Conservation (phyloP, 176 grass and related monocot genomes). For the Zoysia pacifica region DNA sequence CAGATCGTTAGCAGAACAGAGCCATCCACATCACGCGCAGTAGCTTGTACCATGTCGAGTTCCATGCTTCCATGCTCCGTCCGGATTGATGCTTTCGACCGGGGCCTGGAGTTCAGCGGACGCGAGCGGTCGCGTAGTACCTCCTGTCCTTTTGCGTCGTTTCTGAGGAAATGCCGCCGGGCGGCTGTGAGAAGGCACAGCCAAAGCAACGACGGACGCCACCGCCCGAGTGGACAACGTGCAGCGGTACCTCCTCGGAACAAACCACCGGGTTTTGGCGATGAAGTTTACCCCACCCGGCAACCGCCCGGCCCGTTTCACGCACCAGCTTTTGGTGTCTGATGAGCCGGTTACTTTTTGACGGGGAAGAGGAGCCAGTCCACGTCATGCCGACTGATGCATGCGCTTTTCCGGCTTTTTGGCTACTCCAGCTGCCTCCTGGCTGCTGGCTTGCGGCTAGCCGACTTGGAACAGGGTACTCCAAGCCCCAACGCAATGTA, state of each 20-base stretch:
- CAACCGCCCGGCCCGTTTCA: too few relatives aligned
- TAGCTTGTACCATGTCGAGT: neutral
- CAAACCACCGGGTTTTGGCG: neutral
- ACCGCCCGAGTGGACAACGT: too few relatives aligned
- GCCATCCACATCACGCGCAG: neutral
- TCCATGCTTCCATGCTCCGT: neutral
- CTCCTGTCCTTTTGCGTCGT: neutral
- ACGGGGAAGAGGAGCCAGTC: neutral
- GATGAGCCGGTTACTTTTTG: neutral
- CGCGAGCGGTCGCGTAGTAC: neutral
- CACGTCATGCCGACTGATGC: neutral
- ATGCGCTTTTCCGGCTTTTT: neutral
- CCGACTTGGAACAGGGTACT: neutral
- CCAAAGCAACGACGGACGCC: neutral
- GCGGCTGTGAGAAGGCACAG: neutral
- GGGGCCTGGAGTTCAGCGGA: neutral
- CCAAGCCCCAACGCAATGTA: neutral
- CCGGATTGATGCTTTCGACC: neutral
- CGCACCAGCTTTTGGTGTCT: conserved; percentile 12
- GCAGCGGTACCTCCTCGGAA: neutral
- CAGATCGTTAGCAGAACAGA: neutral
- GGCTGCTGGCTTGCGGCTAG: neutral
- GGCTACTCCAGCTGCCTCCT: neutral
- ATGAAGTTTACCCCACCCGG: conserved; percentile 36
- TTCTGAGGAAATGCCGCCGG: conserved; percentile 11